Evolutionary conservation across 2,329 filamentous ascomycete genomes (phyloP), one percentile per base, ranked within the genome.

Genomic region (Colletotrichum lindemuthianum): DNA sequence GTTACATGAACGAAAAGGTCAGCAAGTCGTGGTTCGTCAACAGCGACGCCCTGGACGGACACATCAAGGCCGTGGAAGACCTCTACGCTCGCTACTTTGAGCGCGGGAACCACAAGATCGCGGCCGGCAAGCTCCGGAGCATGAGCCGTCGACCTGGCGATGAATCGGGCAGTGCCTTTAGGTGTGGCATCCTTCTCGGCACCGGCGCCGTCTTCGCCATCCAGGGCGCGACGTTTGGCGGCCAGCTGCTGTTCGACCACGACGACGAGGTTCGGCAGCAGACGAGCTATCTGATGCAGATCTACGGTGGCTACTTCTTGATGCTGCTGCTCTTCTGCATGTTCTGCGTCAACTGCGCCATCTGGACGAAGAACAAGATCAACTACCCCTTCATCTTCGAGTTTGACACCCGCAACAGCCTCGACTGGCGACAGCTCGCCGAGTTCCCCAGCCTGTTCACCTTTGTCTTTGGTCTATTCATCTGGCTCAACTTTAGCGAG

Each of bases 371-470:
- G 55, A 89, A 90, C 74, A 96, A 95, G 77, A 92, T 99, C 78
- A 99, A 99, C 75, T 98, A 98, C 75, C 87, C 90, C 58, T 97
- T 97, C 76, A 93, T 98, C 70, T 99, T 99, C 73, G 96, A 99
- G 78, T 96, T 97, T 73, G 94, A 98, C 80, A 89, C 90, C 58
- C 86, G 95, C 63, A 89, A 96, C 75, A 88, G 90, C 68, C 81
- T 98, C 34, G 92, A 98, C 76, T 99, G 95, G 93, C 89, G 92
- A 70, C 89, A 97, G 75, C 82, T 97, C 36, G 84, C 91, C 7
- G 92, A 96, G 83, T 90, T 98, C 67, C 94, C 96, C 2, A 92
- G 92, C 70, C 89, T 96, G 75, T 93, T 96, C 73, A 80, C 93
- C 5, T 86, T 97, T 52, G 75, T 93, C 5, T 82, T 95, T 43